Base-by-base conservation (phyloP, 2,329 filamentous ascomycete species). In the Emmonsiellopsis sp. region DNA sequence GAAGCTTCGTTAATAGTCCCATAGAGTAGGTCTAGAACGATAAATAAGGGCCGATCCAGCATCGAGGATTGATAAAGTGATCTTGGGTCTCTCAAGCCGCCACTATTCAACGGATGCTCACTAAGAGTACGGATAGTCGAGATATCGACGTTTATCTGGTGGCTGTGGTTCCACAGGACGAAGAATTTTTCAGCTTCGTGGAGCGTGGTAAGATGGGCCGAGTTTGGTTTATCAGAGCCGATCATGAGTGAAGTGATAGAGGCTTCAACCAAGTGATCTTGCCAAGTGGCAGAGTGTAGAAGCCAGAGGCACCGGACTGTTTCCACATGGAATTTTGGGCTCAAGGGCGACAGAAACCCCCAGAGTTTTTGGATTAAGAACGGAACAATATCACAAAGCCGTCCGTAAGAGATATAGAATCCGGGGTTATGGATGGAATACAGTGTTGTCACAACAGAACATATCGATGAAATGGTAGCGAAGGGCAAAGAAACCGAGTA, bases 261-360 rank as follows among this genome's bases (percentile, higher is more conserved):
- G 27, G 88, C 88, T 68, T 95, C 91, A 4, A 95, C 84, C 45
- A 90, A 82, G 50, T 86, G 83, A 60, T 84, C 84, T 1, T 78
- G 73, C 40, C 78, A 73, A 1, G 85, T 81, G 10, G 95, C 78
- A 0, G 83, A 79, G 27, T 97, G 90, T 50, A 98, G 73, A 59
- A 89, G 83, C 88, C 93, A 95, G 40, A 98, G 74, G 60, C 84
- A 86, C 54, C 87, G 83, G 7, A 94, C 88, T 14, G 90, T 85
- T 71, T 98, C 94, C 34, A 98, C 91, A 64, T 97, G 93, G 60
- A 92, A 94, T 65, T 95, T 95, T 0, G 91, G 90, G 57, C 85
- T 84, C 10, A 84, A 78, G n/a, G 88, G 85, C 0, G 89, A 87
- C 40, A 98, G 72, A 62, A 88, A 89, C 5, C 74, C 69, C 93